Evolutionary conservation across 2,329 filamentous ascomycete species (phyloP), one percentile per base, ranked within the genome.

Genomic region (Alternaria longipes): DNA sequence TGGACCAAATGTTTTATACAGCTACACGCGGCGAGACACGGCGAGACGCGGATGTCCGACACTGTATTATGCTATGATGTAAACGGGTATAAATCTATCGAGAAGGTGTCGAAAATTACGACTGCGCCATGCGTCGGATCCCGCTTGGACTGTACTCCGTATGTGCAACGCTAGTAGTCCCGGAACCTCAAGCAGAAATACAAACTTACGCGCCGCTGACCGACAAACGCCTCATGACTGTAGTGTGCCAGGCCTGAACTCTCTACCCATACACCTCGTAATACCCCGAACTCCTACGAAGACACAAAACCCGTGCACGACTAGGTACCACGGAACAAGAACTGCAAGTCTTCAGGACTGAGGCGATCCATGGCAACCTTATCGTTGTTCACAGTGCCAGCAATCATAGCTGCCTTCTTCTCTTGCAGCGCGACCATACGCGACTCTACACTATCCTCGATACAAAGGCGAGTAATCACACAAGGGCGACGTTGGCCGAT

Each of bases 381-480:
- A 75, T 98, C 94, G 44, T 92, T 91, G 78, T 98, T 97, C 78
- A 99, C 94, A 0, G 95, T 99, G 28, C 93, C 94, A 70, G 94
- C 92, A 74, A 99, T 99, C 92, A 99, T 94, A 75, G 91, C 94
- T 1, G 94, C 93, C 83, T 99, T 99, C 87, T 99, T 99, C 83
- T 99, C 95, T 78, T 99, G 95, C 26, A 99, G 86, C 67, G 95
- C 84, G 3, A 99, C 93, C 86, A 99, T 99, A 46, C 95, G 89
- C 60, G 91, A 95, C 82, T 99, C 95, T 28, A 99, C 94, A 1
- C 92, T 97, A 77, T 99, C 95, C 77, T 99, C 94, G 64, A 99
- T 97, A 75, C 93, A 96, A 11, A 99, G 87, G 28, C 95, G 89
- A 1, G 94, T 98, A 71, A 99, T 97, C 36, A 92, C 92, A 77